These are phyloP conservation scores for Boletales sp. DNA, from an alignment of 768 basidiomycete genomes.

Conservation along the genomic window DNA sequence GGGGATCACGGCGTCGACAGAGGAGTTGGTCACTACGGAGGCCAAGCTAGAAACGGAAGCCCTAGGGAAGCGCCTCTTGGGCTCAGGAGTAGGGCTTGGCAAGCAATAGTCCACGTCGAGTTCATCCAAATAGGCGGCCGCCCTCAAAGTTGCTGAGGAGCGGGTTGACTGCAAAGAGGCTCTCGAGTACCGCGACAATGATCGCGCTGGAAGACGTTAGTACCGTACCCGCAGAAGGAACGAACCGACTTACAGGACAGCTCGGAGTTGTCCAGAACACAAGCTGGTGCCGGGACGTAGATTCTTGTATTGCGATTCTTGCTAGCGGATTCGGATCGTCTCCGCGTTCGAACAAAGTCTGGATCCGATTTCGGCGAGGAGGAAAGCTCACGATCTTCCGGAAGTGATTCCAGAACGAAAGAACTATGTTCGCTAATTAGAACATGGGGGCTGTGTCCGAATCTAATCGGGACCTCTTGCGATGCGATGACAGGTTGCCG, in stretches of 20 bases:
- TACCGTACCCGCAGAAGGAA: not conserved
- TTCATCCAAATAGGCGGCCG: slow-evolving; percentile 27
- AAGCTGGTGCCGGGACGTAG: slow-evolving; percentile 14
- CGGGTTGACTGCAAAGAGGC: slow-evolving; percentile 31
- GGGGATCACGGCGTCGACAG: slow-evolving; percentile 57
- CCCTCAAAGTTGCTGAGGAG: slow-evolving; percentile 24
- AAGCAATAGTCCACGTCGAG: slow-evolving; percentile 28
- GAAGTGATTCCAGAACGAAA: slow-evolving; percentile 43
- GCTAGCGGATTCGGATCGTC: slow-evolving; percentile 13
- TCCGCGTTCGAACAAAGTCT: slow-evolving; percentile 10
- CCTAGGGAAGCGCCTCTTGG: slow-evolving; percentile 16
- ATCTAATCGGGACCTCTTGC: slow-evolving; percentile 21
- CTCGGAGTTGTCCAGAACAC: slow-evolving; percentile 6
- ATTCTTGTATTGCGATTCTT: slow-evolving; percentile 17
- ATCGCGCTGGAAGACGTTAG: slow-evolving; percentile 14
- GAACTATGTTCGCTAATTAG: slow-evolving; percentile 14
- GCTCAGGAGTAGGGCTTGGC: slow-evolving; percentile 18
- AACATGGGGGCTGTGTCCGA: slow-evolving; percentile 28
- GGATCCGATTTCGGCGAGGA: slow-evolving; percentile 13
- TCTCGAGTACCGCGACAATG: slow-evolving; percentile 18
- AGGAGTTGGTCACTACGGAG: slow-evolving; percentile 54
- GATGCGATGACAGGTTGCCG: slow-evolving; percentile 22
- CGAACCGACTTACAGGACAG: slow-evolving; percentile 9
- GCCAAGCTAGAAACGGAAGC: slow-evolving; percentile 53
- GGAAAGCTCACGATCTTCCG: slow-evolving; percentile 46